phyloP scores from a whole-genome alignment of 148 eudicot genomes.

The Vaccinium darrowii region DNA sequence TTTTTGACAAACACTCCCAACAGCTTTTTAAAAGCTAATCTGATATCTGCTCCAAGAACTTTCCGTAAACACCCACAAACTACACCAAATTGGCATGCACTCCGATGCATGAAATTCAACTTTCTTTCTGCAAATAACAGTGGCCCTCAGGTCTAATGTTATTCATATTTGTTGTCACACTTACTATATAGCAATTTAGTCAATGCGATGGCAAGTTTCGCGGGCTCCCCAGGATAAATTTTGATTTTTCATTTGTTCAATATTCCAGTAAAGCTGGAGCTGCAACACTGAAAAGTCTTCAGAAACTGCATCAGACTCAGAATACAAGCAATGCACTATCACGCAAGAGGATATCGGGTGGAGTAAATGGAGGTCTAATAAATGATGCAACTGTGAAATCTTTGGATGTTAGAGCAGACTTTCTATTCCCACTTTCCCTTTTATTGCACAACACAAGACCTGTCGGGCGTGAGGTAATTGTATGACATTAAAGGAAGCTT shows the following conservation, averaged over 20 bases:
- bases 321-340: conserved; percentile 24
- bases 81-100: neutral
- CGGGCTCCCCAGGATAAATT: neutral
- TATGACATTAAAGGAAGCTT: neutral
- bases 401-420: conserved; percentile 56
- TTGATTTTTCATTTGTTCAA: neutral
- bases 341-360: conserved; percentile 63
- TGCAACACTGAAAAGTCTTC: conserved; percentile 32
- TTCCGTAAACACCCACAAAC: too few relatives aligned
- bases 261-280: conserved; percentile 42
- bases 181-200: neutral
- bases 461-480: conserved; percentile 63
- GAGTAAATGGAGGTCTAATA: conserved; percentile 60
- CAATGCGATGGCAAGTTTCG: neutral
- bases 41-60: too few relatives aligned
- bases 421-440: conserved; percentile 58
- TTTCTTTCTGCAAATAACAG: neutral
- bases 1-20: too few relatives aligned
- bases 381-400: conserved; percentile 64
- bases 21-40: too few relatives aligned
- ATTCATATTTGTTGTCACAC: neutral
- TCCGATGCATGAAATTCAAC: neutral
- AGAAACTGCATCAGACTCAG: conserved; percentile 43
- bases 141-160: neutral
- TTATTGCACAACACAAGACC: conserved; percentile 79